These are phyloP conservation scores for Crucihimalaya himalaica DNA, from an alignment of 345 rosid species.

Conservation along the genomic window DNA sequence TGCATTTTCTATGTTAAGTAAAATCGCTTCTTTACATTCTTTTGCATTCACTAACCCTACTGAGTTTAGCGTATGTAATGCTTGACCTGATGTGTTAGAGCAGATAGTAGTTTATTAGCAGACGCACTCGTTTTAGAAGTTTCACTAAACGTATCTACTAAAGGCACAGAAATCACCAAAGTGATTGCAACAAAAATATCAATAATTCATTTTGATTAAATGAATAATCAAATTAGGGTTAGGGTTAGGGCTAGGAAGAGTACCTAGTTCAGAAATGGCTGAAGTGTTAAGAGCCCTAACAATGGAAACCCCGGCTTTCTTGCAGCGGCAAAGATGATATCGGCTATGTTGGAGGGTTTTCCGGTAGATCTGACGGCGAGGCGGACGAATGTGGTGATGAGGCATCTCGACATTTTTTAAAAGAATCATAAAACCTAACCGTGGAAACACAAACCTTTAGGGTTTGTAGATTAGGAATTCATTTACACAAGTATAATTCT, in stretches of 20 bases:
- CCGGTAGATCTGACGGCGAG: neutral
- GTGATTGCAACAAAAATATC: too few species aligned
- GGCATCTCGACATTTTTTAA: neutral
- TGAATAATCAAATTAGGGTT: too few species aligned
- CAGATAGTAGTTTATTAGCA: neutral
- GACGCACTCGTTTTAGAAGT: neutral
- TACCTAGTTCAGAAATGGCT: neutral
- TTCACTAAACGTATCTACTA: neutral
- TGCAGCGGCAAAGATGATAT: too few species aligned
- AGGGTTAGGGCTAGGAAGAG: too few species aligned
- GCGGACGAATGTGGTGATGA: neutral
- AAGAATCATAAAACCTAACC: too few species aligned
- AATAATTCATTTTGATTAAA: too few species aligned
- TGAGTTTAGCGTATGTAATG: neutral
- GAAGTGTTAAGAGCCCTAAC: neutral
- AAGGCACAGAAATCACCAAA: too few species aligned
- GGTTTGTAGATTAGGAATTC: too few species aligned
- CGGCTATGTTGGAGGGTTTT: neutral
- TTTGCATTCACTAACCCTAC: neutral
- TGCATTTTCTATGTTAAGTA: conserved; percentile 50
- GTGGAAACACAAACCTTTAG: too few species aligned
- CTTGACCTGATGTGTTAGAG: neutral
- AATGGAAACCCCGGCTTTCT: neutral
- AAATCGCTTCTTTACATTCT: conserved; percentile 56
- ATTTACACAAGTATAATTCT: too few species aligned